Base-by-base conservation (phyloP, 768 basidiomycete genomes). In the Glaciozyma antarctica region DNA sequence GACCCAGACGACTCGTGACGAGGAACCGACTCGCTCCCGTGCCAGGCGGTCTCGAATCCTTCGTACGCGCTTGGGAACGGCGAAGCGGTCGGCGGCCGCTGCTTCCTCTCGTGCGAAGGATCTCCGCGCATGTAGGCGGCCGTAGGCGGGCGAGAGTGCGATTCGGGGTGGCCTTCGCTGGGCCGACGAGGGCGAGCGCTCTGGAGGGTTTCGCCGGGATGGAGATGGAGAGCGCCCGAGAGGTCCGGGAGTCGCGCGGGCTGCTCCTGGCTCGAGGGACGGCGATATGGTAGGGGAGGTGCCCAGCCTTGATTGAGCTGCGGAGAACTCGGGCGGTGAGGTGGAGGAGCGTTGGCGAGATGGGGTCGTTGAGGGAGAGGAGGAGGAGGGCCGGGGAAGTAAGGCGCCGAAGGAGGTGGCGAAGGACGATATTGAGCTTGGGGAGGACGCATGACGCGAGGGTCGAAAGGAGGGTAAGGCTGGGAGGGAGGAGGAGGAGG, bases 191-290 rank as follows among this genome's bases (percentile, higher is more conserved):
- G 6, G 51, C 16, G n/a, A 9, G 6, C 15, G 28, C 30, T 26
- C 53, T 59, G 58, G 5, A 59, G 58, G n/a, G 30, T 59, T 32
- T 59, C 30, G 32, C 58, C 58, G 21, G 58, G 58, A 3, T 59
- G 58, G 13, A 59, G 47, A 1, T 24, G 28, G 58, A 59, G 48
- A 10, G 32, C 28, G 16, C 28, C 53, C 30, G 53, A 54, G 30
- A 54, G 28, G 53, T 54, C 53, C 7, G 53, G 53, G 28, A 54
- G 26, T 28, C n/a, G 51, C 4, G 24, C 22, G n/a, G 53, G 30
- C n/a, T 24, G 49, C 49, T 15, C 49, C n/a, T 15, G n/a, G 24
- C 22, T 26, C 49, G 49, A n/a, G n/a, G n/a, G n/a, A n/a, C n/a
- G 49, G 24, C 49, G 49, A 1, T 24, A 24, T 12, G 49, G 49